Percentiles rank a stretch among this genome's conserved stretches.
Evolutionary conservation across 306 rosid genomes (phyloP).

Genomic region (Heteromeles arbutifolia): DNA sequence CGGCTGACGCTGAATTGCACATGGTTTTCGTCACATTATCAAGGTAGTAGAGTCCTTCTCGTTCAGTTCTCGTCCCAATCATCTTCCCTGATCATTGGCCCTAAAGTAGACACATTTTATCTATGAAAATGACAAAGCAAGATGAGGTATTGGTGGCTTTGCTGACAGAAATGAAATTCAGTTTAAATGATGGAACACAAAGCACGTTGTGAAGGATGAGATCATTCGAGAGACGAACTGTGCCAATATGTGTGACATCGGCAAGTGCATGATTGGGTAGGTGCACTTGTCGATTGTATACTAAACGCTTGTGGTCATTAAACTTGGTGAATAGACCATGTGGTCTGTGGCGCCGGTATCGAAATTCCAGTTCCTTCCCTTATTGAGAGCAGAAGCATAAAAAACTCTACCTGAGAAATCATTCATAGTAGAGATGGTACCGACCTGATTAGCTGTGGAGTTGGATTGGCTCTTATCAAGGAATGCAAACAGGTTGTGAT

Average conservation of each 20-base stretch:
- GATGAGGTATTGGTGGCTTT: not conserved
- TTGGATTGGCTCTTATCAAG: not conserved
- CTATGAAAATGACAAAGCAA: not conserved
- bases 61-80: not conserved
- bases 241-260: not conserved
- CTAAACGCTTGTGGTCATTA: not conserved
- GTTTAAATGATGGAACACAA: not conserved
- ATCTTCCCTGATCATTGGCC: not conserved
- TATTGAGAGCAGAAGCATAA: not conserved
- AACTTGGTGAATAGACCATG: not conserved
- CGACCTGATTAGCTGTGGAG: not conserved
- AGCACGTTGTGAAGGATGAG: not conserved
- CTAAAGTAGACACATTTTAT: not conserved
- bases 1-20: not conserved
- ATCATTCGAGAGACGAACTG: not conserved
- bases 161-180: not conserved
- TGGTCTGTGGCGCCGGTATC: not conserved
- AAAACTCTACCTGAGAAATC: not conserved
- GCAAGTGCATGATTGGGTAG: not conserved
- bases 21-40: accelerated
- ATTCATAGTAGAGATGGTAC: not conserved
- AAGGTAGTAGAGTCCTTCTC: not conserved
- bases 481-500: not conserved
- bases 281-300: not conserved
- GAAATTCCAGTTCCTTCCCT: no score